Base-by-base conservation (phyloP, 2,329 filamentous ascomycete genomes). In the Nothopassalora personata region DNA sequence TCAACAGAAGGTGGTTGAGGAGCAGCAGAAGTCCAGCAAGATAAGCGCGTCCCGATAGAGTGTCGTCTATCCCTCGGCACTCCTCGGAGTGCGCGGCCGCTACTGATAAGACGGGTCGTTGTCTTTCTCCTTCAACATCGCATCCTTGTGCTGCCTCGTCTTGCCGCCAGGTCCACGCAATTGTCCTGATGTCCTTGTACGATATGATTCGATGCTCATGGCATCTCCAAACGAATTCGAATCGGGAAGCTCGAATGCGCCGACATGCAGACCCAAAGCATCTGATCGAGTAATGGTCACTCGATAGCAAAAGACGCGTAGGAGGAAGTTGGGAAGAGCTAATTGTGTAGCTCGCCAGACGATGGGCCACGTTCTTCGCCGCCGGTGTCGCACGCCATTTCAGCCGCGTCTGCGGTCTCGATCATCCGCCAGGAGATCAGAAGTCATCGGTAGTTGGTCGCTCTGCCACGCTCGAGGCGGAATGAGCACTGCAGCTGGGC, bases 231-330 rank as follows among this genome's bases (percentile, higher is more conserved):
- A 43, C 39, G 15, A n/a, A 5, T 43, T 43, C 15, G 39, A 18
- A 51, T 31, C 28, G n/a, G 15, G 27, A 34, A 49, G 46, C 49
- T 31, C 49, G 27, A 51, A 58, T 39, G 34, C 27, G 47, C n/a
- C 49, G 49, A 34, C 30, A 13, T 31, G 52, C 51, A 56, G 54
- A 43, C 28, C 56, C 51, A 49, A 34, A 49, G n/a, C 39, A 51
- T 62, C 57, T 43, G 31, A 62, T 64, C 62, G 62, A 64, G 62
- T 64, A 64, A 64, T 51, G 13, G 50, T 64, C 60, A 64, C 62
- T 64, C 62, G 58, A 64, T 64, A 46, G 52, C 6, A 49, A 49
- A 49, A 49, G 13, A 27, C 46, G 46, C 46, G 23, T n/a, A 28
- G 28, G 46, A 49, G 46, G 19, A 28, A 15, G 46, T 15, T 13